Conservation (phyloP, 768 basidiomycete species). For the Suillus placidus region DNA sequence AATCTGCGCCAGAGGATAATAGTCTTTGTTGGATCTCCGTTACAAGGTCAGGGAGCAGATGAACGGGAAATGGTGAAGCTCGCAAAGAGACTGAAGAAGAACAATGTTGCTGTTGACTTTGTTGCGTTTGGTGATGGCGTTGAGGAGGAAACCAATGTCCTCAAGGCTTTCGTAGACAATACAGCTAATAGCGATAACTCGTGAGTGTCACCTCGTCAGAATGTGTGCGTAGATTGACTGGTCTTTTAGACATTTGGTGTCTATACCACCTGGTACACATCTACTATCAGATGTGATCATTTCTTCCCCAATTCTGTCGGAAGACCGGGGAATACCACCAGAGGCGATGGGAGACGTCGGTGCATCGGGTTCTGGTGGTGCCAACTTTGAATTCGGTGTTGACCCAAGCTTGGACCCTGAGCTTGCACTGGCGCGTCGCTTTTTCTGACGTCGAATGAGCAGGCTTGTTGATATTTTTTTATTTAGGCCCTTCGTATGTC, state of each 20-base stretch:
- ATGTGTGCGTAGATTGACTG: slow-evolving; percentile 8
- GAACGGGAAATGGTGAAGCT: slow-evolving; percentile 83
- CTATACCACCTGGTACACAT: slow-evolving; percentile 74
- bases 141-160: slow-evolving; percentile 69
- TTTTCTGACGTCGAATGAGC: slow-evolving; percentile 6
- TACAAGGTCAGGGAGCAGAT: slow-evolving; percentile 69
- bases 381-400: slow-evolving; percentile 84
- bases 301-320: slow-evolving; percentile 80
- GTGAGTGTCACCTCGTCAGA: slow-evolving; percentile 46
- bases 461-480: not conserved
- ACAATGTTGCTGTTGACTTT: slow-evolving; percentile 95
- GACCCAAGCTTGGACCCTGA: slow-evolving; percentile 97
- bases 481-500: slow-evolving; percentile 93
- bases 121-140: slow-evolving; percentile 90
- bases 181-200: slow-evolving; percentile 84
- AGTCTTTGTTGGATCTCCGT: slow-evolving; percentile 89
- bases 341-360: slow-evolving; percentile 55
- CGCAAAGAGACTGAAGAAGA: slow-evolving; percentile 98
- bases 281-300: slow-evolving; percentile 84
- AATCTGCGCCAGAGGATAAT: slow-evolving; percentile 95
- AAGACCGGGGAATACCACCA: slow-evolving; percentile 74
- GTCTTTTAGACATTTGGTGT: slow-evolving; percentile 70
- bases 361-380: slow-evolving; percentile 48
- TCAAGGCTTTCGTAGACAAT: slow-evolving; percentile 83
- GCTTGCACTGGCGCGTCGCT: slow-evolving; percentile 80